These are phyloP conservation scores for Piedraia hortae DNA, from an alignment of 2,329 filamentous ascomycete species.

Conservation along the genomic window DNA sequence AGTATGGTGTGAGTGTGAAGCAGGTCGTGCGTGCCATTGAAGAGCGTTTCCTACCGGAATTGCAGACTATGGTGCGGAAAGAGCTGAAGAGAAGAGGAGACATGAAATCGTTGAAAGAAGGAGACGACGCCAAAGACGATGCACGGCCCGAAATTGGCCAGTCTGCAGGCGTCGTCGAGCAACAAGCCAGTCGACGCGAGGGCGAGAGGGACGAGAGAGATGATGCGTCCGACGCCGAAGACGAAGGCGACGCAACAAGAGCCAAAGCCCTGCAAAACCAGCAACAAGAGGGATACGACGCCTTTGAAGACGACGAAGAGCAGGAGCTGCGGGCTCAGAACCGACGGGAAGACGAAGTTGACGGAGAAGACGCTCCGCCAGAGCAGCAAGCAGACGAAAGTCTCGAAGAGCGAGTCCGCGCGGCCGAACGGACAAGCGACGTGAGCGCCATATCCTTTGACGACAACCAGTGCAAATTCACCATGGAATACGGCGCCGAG, in stretches of 20 bases:
- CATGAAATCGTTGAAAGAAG: constrained; percentile 25
- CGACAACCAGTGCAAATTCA: constrained; percentile 53
- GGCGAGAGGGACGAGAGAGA: constrained; percentile 27
- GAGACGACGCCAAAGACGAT: constrained; percentile 22
- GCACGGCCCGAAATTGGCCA: constrained; percentile 53
- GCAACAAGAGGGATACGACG: constrained; percentile 62
- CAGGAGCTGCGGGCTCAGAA: constrained; percentile 40
- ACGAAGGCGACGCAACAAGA: constrained; percentile 29
- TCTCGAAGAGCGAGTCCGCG: constrained; percentile 36
- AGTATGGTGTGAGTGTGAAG: constrained; percentile 53
- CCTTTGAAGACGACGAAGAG: constrained; percentile 79
- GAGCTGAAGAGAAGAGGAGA: constrained; percentile 56
- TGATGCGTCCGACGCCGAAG: constrained; percentile 41
- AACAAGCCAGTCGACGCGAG: constrained; percentile 17
- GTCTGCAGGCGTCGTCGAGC: constrained; percentile 28
- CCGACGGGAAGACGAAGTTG: constrained; percentile 28
- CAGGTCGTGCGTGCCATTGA: constrained; percentile 66
- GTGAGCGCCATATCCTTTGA: constrained; percentile 60
- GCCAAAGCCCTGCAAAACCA: constrained; percentile 52
- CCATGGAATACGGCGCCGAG: constrained; percentile 51
- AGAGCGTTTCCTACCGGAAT: constrained; percentile 42
- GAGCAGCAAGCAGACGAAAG: constrained; percentile 28
- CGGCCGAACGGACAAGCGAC: constrained; percentile 27
- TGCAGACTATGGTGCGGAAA: constrained; percentile 42
- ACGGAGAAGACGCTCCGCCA: constrained; percentile 31